Conservation (phyloP, 768 basidiomycete species). For the Pleurotus ostreatus region DNA sequence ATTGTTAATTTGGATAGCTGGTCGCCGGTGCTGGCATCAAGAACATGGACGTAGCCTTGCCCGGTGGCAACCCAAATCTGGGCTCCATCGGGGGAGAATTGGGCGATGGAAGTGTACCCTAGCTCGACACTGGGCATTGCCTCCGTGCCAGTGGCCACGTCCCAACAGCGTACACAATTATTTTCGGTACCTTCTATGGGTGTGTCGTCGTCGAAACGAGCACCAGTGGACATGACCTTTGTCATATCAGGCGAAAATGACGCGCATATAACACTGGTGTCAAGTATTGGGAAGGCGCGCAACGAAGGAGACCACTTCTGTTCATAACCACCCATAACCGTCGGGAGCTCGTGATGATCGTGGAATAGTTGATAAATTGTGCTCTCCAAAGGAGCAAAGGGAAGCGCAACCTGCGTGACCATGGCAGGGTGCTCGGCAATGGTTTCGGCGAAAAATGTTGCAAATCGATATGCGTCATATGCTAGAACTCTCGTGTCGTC, state of each 20-base stretch:
- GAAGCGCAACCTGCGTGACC: conserved; percentile 6
- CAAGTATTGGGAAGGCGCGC: conserved; percentile 4
- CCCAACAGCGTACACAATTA: conserved; percentile 1
- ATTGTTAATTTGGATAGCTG: background rate
- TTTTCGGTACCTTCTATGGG: background rate
- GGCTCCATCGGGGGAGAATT: background rate
- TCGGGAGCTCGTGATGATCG: background rate
- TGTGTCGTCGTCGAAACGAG: background rate
- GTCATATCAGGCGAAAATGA: conserved; percentile 7
- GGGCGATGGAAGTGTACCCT: background rate
- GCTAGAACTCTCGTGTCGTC: background rate
- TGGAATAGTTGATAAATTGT: background rate
- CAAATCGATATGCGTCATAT: conserved; percentile 6
- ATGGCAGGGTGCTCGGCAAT: conserved; percentile 4
- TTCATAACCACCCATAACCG: background rate
- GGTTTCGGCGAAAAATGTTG: background rate
- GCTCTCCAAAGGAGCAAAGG: conserved; percentile 1
- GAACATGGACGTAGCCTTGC: background rate
- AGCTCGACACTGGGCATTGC: background rate
- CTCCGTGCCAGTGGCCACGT: conserved; percentile 5
- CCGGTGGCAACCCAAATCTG: background rate
- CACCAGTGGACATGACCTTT: conserved; percentile 1
- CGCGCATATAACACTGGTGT: background rate
- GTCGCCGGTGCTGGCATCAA: background rate
- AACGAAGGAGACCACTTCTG: conserved; percentile 3